Evolutionary conservation across 2,329 filamentous ascomycete species (phyloP), one percentile per base, ranked within the genome.

Genomic region (Phialemoniopsis sp.): DNA sequence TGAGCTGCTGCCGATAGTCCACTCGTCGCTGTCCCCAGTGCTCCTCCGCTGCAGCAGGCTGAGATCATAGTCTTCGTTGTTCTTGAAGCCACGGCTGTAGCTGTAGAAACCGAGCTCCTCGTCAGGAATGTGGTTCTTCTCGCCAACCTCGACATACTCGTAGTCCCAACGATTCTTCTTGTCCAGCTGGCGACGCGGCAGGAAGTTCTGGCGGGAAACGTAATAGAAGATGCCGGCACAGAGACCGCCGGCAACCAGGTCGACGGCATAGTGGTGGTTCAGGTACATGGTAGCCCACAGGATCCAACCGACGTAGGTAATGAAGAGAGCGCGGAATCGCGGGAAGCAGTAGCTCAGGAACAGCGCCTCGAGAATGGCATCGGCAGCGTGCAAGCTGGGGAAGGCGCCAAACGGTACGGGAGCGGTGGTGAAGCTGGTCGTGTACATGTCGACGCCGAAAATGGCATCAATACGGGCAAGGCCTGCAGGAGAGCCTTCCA

Each of bases 211-310:
- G 57, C 87, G 87, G 41, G 86, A 80, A 45, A 89, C 79, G 66
- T 91, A 95, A 72, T 88, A 97, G 42, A 85, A 81, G 37, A 85
- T 70, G 12, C 83, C 83, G 17, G 89, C 85, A 43, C 89, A 72
- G 44, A 95, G 71, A 58, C 85, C 89, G 50, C 91, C 91, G 29
- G 68, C 88, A 18, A 96, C 88, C 37, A 97, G 73, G 61, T 97
- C 91, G 31, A 97, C 86, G 26, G 90, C 91, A 59, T 97, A 97
- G 68, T 97, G 91, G 65, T 97, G 91, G 55, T 88, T 94, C 38
- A 97, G 78, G 59, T 97, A 96, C 89, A 97, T 95, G 51, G 91
- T 97, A 12, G 90, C 87, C 89, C 91, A 97, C 87, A 89, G 96
- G 54, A 96, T 82, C 91, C 91, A 96, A 58, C 86, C 77, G 33